A percentile compares a stretch with the other conserved stretches of the same genome.
Conservation (phyloP, 768 basidiomycete genomes). For the Scleroderma bovista region DNA sequence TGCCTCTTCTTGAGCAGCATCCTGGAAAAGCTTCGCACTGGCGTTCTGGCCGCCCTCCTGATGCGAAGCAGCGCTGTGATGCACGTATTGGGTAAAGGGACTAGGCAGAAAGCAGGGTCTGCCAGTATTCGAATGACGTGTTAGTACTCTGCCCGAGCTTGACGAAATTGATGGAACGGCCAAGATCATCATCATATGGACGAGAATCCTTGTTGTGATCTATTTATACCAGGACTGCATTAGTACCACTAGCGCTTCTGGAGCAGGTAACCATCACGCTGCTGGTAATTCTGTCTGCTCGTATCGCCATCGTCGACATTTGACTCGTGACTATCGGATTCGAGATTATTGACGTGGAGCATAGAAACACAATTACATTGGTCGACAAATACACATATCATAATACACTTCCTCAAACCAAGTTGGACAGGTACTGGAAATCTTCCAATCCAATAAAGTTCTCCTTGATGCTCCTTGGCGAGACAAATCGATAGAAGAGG, state of each 20-base stretch:
- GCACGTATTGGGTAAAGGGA: not conserved
- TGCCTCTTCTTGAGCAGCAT: slow-evolving; percentile 52
- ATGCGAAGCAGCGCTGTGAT: slow-evolving; percentile 2
- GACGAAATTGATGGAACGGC: not conserved
- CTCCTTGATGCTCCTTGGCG: slow-evolving; percentile 94
- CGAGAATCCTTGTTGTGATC: not conserved
- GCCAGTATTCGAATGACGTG: not conserved
- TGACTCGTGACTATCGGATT: too few relatives aligned
- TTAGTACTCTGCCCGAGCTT: not conserved
- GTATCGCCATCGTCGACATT: too few relatives aligned
- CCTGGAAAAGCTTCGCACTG: slow-evolving; percentile 60
- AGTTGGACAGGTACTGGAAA: slow-evolving; percentile 84
- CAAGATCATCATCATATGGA: not conserved
- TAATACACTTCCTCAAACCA: slow-evolving; percentile 38
- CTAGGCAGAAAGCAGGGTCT: not conserved
- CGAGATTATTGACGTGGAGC: too few relatives aligned
- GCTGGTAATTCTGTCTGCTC: too few relatives aligned
- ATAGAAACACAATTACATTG: too few relatives aligned
- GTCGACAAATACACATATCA: not conserved
- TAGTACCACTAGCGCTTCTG: too few relatives aligned
- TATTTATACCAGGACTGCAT: not conserved
- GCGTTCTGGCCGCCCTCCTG: slow-evolving; percentile 26
- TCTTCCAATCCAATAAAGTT: slow-evolving; percentile 83
- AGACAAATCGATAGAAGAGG: slow-evolving; percentile 78
- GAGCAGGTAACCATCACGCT: too few relatives aligned